Evolutionary conservation across 2,329 filamentous ascomycete species (phyloP).

Genomic region (Colletotrichum melonis): DNA sequence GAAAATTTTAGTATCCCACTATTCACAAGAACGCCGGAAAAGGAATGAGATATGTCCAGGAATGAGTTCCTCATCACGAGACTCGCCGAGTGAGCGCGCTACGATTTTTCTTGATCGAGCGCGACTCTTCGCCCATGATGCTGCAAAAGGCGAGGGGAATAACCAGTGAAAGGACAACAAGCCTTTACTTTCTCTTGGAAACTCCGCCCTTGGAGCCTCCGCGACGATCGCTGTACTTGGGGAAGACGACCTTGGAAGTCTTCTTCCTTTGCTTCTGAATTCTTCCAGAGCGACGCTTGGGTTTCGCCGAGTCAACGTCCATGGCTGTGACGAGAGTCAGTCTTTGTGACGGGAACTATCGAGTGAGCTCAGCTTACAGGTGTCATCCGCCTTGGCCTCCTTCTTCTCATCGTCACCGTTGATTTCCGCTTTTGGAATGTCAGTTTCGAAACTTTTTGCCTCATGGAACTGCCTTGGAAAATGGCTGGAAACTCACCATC

Average conservation of each 20-base stretch:
- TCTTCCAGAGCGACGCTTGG: slow-evolving; percentile 52
- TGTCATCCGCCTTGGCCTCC: slow-evolving; percentile 43
- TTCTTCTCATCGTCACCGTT: slow-evolving; percentile 42
- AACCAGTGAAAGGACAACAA: not conserved
- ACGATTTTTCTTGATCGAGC: not conserved
- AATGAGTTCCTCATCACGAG: not conserved
- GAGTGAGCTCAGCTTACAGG: slow-evolving; percentile 3
- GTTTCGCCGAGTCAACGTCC: slow-evolving; percentile 65
- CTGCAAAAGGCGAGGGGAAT: not conserved
- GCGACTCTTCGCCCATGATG: not conserved
- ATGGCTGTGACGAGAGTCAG: slow-evolving; percentile 55
- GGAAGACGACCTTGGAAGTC: slow-evolving; percentile 69
- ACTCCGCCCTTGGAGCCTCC: slow-evolving; percentile 37
- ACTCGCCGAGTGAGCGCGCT: not conserved
- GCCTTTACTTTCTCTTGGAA: slow-evolving; percentile 53
- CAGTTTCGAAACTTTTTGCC: slow-evolving; percentile 12
- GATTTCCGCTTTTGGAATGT: slow-evolving; percentile 39
- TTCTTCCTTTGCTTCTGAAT: slow-evolving; percentile 68
- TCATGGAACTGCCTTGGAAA: not conserved
- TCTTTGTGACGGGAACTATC: slow-evolving; percentile 38
- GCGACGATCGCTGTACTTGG: slow-evolving; percentile 65
- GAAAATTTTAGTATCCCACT: slow-evolving; percentile 11
- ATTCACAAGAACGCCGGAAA: slow-evolving; percentile 20
- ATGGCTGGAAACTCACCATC: slow-evolving; percentile 17
- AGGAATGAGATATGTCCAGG: not conserved